A percentile compares a stretch with the other conserved stretches of the same genome.
Evolutionary conservation across 805 yeast species (phyloP).

Genomic region (Hanseniaspora pseudoguilliermondii): DNA sequence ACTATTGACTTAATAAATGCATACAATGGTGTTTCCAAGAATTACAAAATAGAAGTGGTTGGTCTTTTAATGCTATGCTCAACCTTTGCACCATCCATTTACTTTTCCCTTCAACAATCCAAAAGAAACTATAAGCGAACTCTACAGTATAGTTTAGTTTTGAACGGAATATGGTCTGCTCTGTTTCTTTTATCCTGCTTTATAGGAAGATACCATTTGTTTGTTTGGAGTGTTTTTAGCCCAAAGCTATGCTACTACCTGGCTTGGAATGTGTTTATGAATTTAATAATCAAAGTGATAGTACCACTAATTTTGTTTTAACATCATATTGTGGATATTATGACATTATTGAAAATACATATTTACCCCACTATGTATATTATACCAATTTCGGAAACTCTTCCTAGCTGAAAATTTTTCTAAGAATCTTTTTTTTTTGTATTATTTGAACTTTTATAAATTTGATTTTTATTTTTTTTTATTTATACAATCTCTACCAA

Average conservation of each 20-base stretch:
- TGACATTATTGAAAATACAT: too few species aligned
- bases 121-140: conserved; percentile 14
- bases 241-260: conserved; percentile 76
- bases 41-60: conserved; percentile 56
- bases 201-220: conserved; percentile 67
- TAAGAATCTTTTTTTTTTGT: neutral
- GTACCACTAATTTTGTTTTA: conserved; percentile 15
- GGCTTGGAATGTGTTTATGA: conserved; percentile 55
- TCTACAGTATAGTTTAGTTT: conserved; percentile 28
- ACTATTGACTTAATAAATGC: conserved; percentile 84
- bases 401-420: neutral
- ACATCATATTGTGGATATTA: neutral
- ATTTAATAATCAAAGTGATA: conserved; percentile 30
- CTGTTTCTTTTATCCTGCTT: conserved; percentile 58
- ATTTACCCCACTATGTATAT: too few species aligned
- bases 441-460: neutral
- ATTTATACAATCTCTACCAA: neutral
- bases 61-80: conserved; percentile 68
- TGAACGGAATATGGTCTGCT: conserved; percentile 48
- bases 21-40: conserved; percentile 64
- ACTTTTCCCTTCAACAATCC: conserved; percentile 46
- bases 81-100: conserved; percentile 79
- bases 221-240: conserved; percentile 95
- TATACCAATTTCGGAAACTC: neutral
- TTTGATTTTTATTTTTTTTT: neutral